Conservation (phyloP, 371 early-diverging fungal genomes). For the Quaeritorhiza haematococci region DNA sequence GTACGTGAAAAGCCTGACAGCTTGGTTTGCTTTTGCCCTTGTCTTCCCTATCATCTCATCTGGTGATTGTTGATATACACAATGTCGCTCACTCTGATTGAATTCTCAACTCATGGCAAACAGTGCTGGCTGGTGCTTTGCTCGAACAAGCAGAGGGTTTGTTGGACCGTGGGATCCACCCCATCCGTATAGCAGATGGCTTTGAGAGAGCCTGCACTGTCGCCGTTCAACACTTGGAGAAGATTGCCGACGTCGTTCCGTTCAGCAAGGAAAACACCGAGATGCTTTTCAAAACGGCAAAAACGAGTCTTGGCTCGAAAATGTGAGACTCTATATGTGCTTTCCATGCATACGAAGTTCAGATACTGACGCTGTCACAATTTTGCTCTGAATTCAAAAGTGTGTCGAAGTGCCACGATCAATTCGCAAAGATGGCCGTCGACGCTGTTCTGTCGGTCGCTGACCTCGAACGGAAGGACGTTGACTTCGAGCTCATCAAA, state of each 20-base stretch:
- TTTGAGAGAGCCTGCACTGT: slow-evolving; percentile 95
- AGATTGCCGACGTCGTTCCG: slow-evolving; percentile 86
- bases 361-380: neutral
- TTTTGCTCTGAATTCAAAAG: slow-evolving; percentile 34
- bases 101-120: no score
- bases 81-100: no score
- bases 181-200: slow-evolving; percentile 98
- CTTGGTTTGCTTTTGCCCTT: neutral
- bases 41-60: neutral
- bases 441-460: slow-evolving; percentile 97
- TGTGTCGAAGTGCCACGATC: slow-evolving; percentile 95
- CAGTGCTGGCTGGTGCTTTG: slow-evolving; percentile 98
- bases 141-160: slow-evolving; percentile 96
- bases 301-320: slow-evolving; percentile 96
- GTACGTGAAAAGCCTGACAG: slow-evolving; percentile 38
- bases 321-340: slow-evolving; percentile 63
- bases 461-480: slow-evolving; percentile 97
- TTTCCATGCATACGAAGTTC: slow-evolving; percentile 1
- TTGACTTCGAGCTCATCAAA: slow-evolving; percentile 99
- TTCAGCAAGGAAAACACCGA: slow-evolving; percentile 76
- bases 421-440: slow-evolving; percentile 96
- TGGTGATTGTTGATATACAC: neutral
- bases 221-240: slow-evolving; percentile 87
- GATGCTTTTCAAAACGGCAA: slow-evolving; percentile 93
- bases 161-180: slow-evolving; percentile 97